Evolutionary conservation across 441 rosid genomes (phyloP).

Genomic region (Jatropha podagrica): DNA sequence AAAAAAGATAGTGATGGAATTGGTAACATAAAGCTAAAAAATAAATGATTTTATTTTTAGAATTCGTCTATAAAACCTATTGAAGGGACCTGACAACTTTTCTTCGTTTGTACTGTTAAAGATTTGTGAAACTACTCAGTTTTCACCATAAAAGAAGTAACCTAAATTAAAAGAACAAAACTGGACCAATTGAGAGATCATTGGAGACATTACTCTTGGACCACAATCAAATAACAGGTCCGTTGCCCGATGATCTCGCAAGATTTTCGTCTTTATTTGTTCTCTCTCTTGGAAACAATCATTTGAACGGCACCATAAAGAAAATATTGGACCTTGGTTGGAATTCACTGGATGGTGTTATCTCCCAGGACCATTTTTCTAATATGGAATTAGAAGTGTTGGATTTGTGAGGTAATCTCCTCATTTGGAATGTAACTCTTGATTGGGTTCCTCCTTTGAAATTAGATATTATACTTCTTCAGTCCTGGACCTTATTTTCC

Average conservation of each 20-base stretch:
- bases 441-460: slow-evolving; percentile 13
- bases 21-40: too few species aligned
- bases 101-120: too few species aligned
- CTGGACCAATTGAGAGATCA: neutral
- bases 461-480: neutral
- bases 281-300: neutral
- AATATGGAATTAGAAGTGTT: slow-evolving; percentile 9
- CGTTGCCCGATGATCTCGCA: neutral
- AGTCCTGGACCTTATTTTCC: slow-evolving; percentile 10
- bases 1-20: too few species aligned
- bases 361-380: slow-evolving; percentile 17
- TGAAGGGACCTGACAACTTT: too few species aligned
- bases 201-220: slow-evolving; percentile 1
- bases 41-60: too few species aligned
- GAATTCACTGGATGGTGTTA: slow-evolving; percentile 17
- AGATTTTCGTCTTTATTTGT: slow-evolving; percentile 9
- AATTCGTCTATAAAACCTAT: too few species aligned
- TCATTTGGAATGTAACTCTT: neutral
- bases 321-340: slow-evolving; percentile 4
- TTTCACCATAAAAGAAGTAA: too few species aligned
- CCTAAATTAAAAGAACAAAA: too few species aligned
- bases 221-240: slow-evolving; percentile 10
- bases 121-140: too few species aligned
- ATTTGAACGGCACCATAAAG: slow-evolving; percentile 12
- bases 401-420: neutral